Base-by-base conservation (phyloP, 768 basidiomycete species). In the Hygrophoropsis aurantiaca region DNA sequence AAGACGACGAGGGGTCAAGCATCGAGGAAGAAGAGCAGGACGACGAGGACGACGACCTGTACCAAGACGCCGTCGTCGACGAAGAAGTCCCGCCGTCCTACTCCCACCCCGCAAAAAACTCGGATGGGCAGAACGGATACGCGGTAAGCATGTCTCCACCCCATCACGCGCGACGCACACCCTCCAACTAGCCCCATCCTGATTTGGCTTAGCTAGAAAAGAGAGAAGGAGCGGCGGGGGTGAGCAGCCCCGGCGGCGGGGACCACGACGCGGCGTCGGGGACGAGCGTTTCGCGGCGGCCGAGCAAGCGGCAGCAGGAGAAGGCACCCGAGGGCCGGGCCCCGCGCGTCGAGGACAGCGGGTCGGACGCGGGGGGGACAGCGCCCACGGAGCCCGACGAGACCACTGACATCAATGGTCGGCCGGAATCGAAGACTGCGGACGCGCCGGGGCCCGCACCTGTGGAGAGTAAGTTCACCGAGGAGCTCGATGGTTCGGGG, bases 61-160 rank as follows among this genome's bases (percentile, higher is more conserved):
- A 74, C 25, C 69, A 70, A 42, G 70, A 64, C 9, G 72, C 60
- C 23, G 59, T 59, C 13, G 58, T 61, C 15, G 62, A 60, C 19
- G 73, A 67, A n/a, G 79, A 64, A 11, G 77, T 74, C 19, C 83
- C 81, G 0, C 87, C 87, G 24, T 79, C 79, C 35, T 86, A 91
- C 62, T 66, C 78, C 7, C 74, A 77, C 37, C 70, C 73, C 5
- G 67, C 64, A 30, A 73, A 74, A 50, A 64, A 66, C 15, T 54
- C 66, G 24, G 69, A 60, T 26, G 73, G 69, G 2, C 64, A 61
- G 42, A 81, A 84, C 60, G 85, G 84, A 35, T 87, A 83, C 58
- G 65, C 74, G 53, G 87, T 89, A 57, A 66, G 84, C 75, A 15
- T 21, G 11, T 44, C 19, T 32, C 6, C 13, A 7, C 27, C 7